A percentile compares a stretch with the other conserved stretches of the same genome.
phyloP scores from a whole-genome alignment of 345 rosid genomes.

The Gossypioides kirkii region DNA sequence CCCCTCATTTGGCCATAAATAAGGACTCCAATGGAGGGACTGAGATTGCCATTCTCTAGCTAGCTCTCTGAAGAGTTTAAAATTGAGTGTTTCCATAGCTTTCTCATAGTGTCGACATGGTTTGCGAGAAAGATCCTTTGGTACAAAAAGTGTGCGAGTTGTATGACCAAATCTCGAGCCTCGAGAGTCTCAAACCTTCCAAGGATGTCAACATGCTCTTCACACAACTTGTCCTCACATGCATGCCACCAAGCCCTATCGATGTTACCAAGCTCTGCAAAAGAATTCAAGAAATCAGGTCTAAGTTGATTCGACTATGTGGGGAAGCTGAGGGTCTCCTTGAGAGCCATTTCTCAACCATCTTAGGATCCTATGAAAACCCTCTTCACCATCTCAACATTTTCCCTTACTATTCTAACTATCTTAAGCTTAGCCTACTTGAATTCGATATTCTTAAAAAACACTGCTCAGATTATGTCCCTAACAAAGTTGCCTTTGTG shows the following conservation, averaged over 20 bases:
- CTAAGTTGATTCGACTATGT: constrained; percentile 66
- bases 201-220: constrained; percentile 81
- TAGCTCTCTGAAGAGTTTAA: neutral
- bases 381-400: constrained; percentile 64
- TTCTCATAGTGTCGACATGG: constrained; percentile 77
- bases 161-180: constrained; percentile 64
- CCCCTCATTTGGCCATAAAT: constrained; percentile 35
- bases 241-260: constrained; percentile 76
- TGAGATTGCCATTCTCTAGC: constrained; percentile 7
- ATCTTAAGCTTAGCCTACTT: constrained; percentile 69
- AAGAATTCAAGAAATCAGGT: constrained; percentile 54
- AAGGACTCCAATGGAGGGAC: constrained; percentile 23
- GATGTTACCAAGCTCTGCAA: constrained; percentile 58
- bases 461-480: constrained; percentile 30
- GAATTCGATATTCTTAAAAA: constrained; percentile 55
- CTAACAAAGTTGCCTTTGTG: constrained; percentile 59
- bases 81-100: neutral
- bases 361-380: constrained; percentile 54
- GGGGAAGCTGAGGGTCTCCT: constrained; percentile 75
- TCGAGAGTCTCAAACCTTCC: constrained; percentile 64
- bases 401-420: constrained; percentile 81
- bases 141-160: constrained; percentile 51
- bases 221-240: constrained; percentile 67
- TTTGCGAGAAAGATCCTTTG: constrained; percentile 51
- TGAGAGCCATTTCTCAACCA: constrained; percentile 62